These are phyloP conservation scores for Euphorbia lathyris DNA, from an alignment of 345 rosid genomes.

Conservation along the genomic window DNA sequence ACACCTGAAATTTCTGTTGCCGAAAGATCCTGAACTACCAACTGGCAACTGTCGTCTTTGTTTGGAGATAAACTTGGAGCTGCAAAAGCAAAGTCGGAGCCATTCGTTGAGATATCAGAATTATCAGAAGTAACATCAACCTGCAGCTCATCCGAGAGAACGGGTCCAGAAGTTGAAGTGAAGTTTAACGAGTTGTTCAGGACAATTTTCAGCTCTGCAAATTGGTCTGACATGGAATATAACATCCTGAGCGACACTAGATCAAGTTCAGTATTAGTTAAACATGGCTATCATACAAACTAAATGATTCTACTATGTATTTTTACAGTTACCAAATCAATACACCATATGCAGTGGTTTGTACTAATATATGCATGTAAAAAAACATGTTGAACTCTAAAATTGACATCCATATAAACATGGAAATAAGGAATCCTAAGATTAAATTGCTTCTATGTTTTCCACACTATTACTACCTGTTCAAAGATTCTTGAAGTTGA, in stretches of 20 bases:
- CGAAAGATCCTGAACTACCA: constrained; percentile 53
- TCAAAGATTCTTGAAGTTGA: constrained; percentile 74
- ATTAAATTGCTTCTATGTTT: not conserved
- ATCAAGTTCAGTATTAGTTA: constrained; percentile 55
- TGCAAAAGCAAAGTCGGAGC: constrained; percentile 65
- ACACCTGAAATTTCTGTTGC: constrained; percentile 52
- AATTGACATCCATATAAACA: not conserved
- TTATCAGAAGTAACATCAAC: constrained; percentile 48
- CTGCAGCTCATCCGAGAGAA: constrained; percentile 36
- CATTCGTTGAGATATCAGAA: constrained; percentile 62
- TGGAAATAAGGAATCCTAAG: not conserved
- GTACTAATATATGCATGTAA: not conserved
- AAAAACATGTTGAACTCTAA: constrained; percentile 3
- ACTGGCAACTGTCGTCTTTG: constrained; percentile 37
- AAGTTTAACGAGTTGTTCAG: constrained; percentile 52
- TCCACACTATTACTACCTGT: constrained; percentile 54
- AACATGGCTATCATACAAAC: constrained; percentile 21
- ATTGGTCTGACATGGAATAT: constrained; percentile 77
- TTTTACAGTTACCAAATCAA: not conserved
- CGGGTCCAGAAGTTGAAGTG: constrained; percentile 38
- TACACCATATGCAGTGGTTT: not conserved
- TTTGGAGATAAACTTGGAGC: constrained; percentile 40
- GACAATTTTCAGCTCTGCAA: constrained; percentile 68
- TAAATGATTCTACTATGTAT: not conserved
- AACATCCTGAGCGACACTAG: constrained; percentile 86